These are phyloP conservation scores for Prosopis cineraria DNA, from an alignment of 306 rosid species.

Conservation along the genomic window DNA sequence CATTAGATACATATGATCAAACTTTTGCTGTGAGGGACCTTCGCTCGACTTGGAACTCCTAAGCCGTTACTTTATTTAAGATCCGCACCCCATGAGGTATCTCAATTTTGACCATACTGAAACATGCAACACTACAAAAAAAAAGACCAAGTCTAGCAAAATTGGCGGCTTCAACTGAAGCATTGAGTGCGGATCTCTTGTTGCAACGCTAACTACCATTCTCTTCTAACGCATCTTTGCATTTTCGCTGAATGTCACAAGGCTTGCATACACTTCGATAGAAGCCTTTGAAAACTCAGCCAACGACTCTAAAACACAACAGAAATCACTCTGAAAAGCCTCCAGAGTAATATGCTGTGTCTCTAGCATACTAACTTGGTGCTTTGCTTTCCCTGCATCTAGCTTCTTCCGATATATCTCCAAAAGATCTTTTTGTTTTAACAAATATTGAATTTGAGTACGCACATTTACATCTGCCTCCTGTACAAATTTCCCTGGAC, in stretches of 20 bases:
- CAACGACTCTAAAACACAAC: slow-evolving; percentile 4
- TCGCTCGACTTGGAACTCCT: not conserved
- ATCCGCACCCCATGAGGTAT: not conserved
- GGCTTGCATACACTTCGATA: slow-evolving; percentile 10
- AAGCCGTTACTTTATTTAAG: not conserved
- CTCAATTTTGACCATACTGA: not conserved
- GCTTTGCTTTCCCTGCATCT: slow-evolving; percentile 6
- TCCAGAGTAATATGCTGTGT: slow-evolving; percentile 4
- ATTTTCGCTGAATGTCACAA: not conserved
- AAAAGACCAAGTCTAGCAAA: not conserved
- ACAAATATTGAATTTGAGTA: not conserved
- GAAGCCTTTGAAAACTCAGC: slow-evolving; percentile 21
- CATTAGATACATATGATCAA: not conserved
- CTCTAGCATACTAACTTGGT: not conserved
- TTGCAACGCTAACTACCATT: slow-evolving; percentile 21
- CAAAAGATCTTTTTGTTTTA: not conserved
- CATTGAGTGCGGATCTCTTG: slow-evolving; percentile 15
- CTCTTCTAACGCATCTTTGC: slow-evolving; percentile 41
- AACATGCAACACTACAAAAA: not conserved
- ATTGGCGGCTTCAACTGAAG: not conserved
- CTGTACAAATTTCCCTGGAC: not conserved
- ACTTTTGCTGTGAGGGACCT: not conserved
- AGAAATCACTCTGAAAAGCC: not conserved
- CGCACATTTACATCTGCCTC: not conserved
- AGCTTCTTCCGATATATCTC: not conserved